Base-by-base conservation (phyloP, 2,329 filamentous ascomycete genomes). In the Colletotrichum coccodes region DNA sequence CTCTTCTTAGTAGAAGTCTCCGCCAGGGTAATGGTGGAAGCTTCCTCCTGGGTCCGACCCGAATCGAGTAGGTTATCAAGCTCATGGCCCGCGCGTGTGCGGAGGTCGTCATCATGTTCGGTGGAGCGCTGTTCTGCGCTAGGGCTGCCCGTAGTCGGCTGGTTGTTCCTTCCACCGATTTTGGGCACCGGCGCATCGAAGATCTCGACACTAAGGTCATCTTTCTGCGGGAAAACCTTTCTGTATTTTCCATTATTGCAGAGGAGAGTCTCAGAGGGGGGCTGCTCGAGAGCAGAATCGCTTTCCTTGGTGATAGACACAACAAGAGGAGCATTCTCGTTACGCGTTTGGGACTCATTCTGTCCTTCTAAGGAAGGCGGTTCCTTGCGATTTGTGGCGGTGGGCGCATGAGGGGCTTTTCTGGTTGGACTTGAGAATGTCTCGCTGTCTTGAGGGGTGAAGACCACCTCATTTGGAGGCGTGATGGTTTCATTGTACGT, bases 181-280 rank as follows among this genome's bases (percentile, higher is more conserved):
- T 38, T 34, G 11, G 34, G 28, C 28, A 42, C 34, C 44, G 16
- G 54, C 18, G 49, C 46, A 28, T 57, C 34, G 16, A 28, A 63
- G 28, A 47, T 2, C 21, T 63, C 60, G 32, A 57, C 12, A 23
- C 53, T 56, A 16, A 32, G n/a, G 6, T 14, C 18, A n/a, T 57
- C 26, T 6, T 46, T 23, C 40, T 40, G 30, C 6, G 52, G 38
- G 18, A 63, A 63, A 16, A 63, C 6, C 23, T 49, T 38, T 18
- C 60, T 63, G 23, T 63, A 63, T 23, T 56, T 63, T 2, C 60
- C 60, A n/a, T 30, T 58, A 5, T 26, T 40, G 18, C 36, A 46
- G 11, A 30, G 32, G 21, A 38, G 50, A 30, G 49, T 56, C 18
- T 56, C 38, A 11, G 21, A 4, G 8, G 23, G 16, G 26, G 28